Evolutionary conservation across 805 yeast species (phyloP).

Genomic region (Cyberlindnera suaveolens): DNA sequence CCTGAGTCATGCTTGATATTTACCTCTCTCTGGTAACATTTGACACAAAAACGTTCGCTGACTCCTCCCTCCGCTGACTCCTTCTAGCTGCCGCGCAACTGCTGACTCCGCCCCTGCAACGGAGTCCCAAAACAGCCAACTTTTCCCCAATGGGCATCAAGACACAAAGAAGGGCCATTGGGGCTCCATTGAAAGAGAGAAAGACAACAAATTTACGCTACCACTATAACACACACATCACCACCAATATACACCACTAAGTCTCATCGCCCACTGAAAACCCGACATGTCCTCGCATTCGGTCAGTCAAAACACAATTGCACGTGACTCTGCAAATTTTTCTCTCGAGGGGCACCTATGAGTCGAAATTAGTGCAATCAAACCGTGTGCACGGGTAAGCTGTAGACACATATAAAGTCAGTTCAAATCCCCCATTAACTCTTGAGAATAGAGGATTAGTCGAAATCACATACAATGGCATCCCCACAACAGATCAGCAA

Average conservation of each 20-base stretch:
- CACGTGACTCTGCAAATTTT: slow-evolving; percentile 9
- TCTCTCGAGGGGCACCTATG: background rate
- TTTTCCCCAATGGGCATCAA: background rate
- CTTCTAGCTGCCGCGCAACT: background rate
- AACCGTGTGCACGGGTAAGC: no score
- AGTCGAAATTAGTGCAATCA: background rate
- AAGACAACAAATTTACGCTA: no score
- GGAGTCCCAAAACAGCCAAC: background rate
- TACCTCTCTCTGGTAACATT: no score
- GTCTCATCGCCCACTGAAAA: no score
- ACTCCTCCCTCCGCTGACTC: no score
- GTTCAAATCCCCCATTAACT: background rate
- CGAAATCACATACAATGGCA: slow-evolving; percentile 37
- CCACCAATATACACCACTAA: no score
- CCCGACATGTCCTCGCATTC: no score
- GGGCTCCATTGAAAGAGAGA: no score
- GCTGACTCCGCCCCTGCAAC: background rate
- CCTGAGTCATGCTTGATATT: no score
- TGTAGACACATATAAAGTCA: no score
- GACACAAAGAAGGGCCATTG: background rate
- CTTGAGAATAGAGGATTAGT: background rate
- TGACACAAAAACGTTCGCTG: no score
- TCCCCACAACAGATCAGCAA: slow-evolving; percentile 60
- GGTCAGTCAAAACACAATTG: slow-evolving; percentile 6
- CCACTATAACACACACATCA: no score